A percentile compares a stretch with the other conserved stretches of the same genome.
Conservation (phyloP, 352 stramenopile genomes). For the Globisporangium nunn region DNA sequence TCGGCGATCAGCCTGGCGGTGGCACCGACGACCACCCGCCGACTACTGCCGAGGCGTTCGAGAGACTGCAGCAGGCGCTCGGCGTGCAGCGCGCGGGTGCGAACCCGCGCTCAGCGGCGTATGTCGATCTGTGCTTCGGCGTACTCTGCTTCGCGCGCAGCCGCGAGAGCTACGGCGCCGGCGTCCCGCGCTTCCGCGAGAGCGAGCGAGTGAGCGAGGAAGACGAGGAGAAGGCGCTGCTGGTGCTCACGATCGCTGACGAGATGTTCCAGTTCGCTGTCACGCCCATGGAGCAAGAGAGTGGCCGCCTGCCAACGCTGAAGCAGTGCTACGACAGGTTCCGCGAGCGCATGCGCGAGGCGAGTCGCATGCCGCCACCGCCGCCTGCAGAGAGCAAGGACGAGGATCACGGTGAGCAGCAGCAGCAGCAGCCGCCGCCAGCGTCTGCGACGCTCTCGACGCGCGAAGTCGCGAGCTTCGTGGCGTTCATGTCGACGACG, state of each 20-base stretch:
- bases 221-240: slow-evolving; percentile 26
- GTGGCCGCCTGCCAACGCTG: slow-evolving; percentile 17
- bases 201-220: slow-evolving; percentile 4
- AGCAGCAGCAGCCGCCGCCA: neutral
- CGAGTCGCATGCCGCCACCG: slow-evolving; percentile 9
- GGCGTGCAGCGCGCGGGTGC: slow-evolving; percentile 35
- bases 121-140: slow-evolving; percentile 60
- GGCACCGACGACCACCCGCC: neutral
- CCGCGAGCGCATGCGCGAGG: slow-evolving; percentile 19
- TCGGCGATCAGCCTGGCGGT: neutral
- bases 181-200: neutral
- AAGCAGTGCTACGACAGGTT: slow-evolving; percentile 36
- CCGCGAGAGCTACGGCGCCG: neutral
- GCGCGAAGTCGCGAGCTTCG: slow-evolving; percentile 42
- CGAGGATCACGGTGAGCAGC: neutral
- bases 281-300: neutral
- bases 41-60: slow-evolving; percentile 18
- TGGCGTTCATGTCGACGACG: slow-evolving; percentile 61
- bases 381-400: slow-evolving; percentile 5
- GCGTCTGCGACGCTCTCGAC: slow-evolving; percentile 16
- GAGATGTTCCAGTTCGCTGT: slow-evolving; percentile 52
- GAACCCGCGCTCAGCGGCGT: slow-evolving; percentile 45
- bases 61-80: slow-evolving; percentile 30
- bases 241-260: slow-evolving; percentile 41
- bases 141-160: slow-evolving; percentile 49